Evolutionary conservation across 495 filamentous ascomycete genomes (phyloP), one percentile per base, ranked within the genome.

Genomic region (Neurospora sp.): DNA sequence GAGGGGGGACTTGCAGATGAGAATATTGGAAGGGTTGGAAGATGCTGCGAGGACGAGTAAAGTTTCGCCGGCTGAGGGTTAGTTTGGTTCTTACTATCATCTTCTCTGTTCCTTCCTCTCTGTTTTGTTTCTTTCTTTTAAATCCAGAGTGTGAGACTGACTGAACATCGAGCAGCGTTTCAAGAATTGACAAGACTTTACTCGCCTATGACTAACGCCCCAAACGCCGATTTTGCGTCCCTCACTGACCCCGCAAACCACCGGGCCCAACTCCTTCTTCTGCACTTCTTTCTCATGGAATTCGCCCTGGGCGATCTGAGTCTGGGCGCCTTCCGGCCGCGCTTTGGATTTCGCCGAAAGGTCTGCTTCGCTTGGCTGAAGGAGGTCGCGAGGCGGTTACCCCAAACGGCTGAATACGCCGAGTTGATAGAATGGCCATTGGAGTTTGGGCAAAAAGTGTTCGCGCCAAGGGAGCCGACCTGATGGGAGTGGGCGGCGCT

Each of bases 261-360:
- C 70, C 72, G 79, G 0, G 81, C 83, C 2, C 84, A 85, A 59
- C 76, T 88, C 0, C 76, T 89, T 6, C 80, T 88, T 9, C 80
- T 87, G 13, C 87, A 89, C 76, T 88, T 87, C 36, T 38, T 76
- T n/a, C 71, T 82, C 38, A 75, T 80, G 70, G 80, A 81, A 72
- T 78, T 75, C 43, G 73, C 71, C 21, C 75, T 80, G 8, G 77
- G 79, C n/a, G 45, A 73, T 9, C 24, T 77, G 4, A 72, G 73
- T 15, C 74, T 80, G 7, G 73, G 73, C 17, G 7, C 11, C 2
- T 21, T 37, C 13, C 72, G 71, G 4, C 10, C 21, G 13, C 71
- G 74, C 37, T 80, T 80, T 11, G 66, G 38, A 11, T 81, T 74
- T 69, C 73, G 77, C 9, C 72, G 73, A 71, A 71, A 71, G 59